Conservation (phyloP, 1,284 basidiomycete species). For the Malassezia vespertilionis region DNA sequence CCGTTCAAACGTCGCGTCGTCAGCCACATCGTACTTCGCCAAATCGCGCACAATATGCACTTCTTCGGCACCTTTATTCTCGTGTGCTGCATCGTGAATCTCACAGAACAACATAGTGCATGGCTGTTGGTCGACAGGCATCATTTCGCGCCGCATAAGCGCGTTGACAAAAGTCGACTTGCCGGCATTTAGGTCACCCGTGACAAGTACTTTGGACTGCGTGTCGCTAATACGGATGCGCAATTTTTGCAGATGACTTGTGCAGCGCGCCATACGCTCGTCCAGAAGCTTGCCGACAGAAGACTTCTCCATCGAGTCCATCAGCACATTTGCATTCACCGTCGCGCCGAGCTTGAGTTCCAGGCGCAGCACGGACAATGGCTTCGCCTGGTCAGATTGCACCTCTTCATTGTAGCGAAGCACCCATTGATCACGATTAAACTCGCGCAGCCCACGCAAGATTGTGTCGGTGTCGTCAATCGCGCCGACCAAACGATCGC, state of each 20-base stretch:
- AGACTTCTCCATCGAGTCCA: slow-evolving; percentile 78
- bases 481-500: slow-evolving; percentile 57
- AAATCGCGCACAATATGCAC: slow-evolving; percentile 58
- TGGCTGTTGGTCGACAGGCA: slow-evolving; percentile 97
- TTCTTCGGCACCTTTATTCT: slow-evolving; percentile 63
- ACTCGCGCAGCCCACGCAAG: slow-evolving; percentile 62
- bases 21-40: slow-evolving; percentile 59
- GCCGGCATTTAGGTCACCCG: slow-evolving; percentile 96
- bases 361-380: slow-evolving; percentile 61
- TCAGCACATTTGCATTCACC: slow-evolving; percentile 56
- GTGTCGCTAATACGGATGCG: slow-evolving; percentile 77
- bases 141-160: slow-evolving; percentile 62
- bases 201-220: slow-evolving; percentile 90
- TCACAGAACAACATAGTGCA: slow-evolving; percentile 96
- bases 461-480: slow-evolving; percentile 63
- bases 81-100: slow-evolving; percentile 82
- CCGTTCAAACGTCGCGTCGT: slow-evolving; percentile 67
- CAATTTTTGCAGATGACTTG: slow-evolving; percentile 73
- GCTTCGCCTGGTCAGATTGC: slow-evolving; percentile 18
- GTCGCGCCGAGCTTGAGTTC: slow-evolving; percentile 74
- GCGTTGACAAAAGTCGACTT: slow-evolving; percentile 98
- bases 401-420: slow-evolving; percentile 73
- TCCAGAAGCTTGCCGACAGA: slow-evolving; percentile 87
- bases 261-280: slow-evolving; percentile 66
- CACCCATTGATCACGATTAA: slow-evolving; percentile 75